Base-by-base conservation (phyloP, 768 basidiomycete genomes). In the Psilocybe sp. region DNA sequence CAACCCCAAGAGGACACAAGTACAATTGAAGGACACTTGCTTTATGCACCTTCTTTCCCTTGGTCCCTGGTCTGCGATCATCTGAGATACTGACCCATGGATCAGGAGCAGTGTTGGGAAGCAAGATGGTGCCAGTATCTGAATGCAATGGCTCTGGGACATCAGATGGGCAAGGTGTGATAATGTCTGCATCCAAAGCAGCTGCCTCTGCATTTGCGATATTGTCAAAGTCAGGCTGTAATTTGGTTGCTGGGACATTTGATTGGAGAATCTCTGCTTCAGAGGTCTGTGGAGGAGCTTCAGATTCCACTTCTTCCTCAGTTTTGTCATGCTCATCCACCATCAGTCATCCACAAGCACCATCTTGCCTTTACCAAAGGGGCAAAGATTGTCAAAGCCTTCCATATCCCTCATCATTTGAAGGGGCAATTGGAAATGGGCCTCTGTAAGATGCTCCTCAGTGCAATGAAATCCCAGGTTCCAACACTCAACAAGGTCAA, bases 401-500 rank as follows among this genome's bases (percentile, higher is more conserved):
- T 44, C 47, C 16, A 8, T 31, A 4, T 3, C 11, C 15, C 40
- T 34, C 52, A 49, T 52, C 9, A 14, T 42, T 5, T n/a, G 40
- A 32, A 47, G 45, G 1, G 41, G 46, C 10, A 47, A 18, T 7
- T 34, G 16, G 15, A 50, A 12, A 11, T 40, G 11, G 4, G 44
- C 49, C 8, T 46, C 44, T 14, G 15, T 11, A 3, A 50, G 49
- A 8, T 31, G 38, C n/a, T 12, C 16, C n/a, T 40, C 45, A 31
- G 53, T 49, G 14, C 20, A n/a, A 11, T 45, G 37, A 2, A 49
- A 46, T 3, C 59, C 56, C 8, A 15, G 16, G 9, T 37, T 47
- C 60, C 60, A 61, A 40, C 47, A 56, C 7, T 40, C 28, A 15
- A 35, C 28, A 12, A 55, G 54, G 4, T 44, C 46, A 10, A 62